Conservation (phyloP, 345 rosid genomes). For the Dipteronia sinensis region DNA sequence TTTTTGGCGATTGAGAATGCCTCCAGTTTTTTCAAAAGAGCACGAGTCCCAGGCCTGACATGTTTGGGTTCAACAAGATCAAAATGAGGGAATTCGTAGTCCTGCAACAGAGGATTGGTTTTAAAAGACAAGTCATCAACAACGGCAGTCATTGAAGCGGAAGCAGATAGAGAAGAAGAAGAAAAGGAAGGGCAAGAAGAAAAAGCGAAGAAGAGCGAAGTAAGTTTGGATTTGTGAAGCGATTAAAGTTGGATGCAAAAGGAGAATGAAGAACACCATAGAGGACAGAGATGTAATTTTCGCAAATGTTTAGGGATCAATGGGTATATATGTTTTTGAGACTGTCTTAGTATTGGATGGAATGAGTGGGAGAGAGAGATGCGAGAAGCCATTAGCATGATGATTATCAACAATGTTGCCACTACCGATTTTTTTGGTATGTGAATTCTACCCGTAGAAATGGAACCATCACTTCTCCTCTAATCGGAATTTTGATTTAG, state of each 20-base stretch:
- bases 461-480: too few species aligned
- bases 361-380: conserved; percentile 45
- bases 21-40: conserved; percentile 65
- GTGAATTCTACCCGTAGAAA: neutral
- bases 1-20: too few species aligned
- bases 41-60: conserved; percentile 77
- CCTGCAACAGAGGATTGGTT: conserved; percentile 68
- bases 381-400: conserved; percentile 38
- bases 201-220: conserved; percentile 22
- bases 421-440: neutral
- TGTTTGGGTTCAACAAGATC: conserved; percentile 62
- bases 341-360: conserved; percentile 34
- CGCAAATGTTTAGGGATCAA: conserved; percentile 28
- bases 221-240: conserved; percentile 29
- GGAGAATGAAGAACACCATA: conserved; percentile 56
- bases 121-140: conserved; percentile 29
- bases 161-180: conserved; percentile 24
- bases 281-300: conserved; percentile 48
- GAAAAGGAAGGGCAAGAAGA: conserved; percentile 19
- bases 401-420: neutral
- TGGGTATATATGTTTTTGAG: neutral
- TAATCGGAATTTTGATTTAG: too few species aligned
- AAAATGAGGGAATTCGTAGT: conserved; percentile 78
- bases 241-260: conserved; percentile 33
- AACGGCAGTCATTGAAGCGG: conserved; percentile 39